These are phyloP conservation scores for Botrytis sinoallii DNA, from an alignment of 2,329 filamentous ascomycete genomes.

Conservation along the genomic window DNA sequence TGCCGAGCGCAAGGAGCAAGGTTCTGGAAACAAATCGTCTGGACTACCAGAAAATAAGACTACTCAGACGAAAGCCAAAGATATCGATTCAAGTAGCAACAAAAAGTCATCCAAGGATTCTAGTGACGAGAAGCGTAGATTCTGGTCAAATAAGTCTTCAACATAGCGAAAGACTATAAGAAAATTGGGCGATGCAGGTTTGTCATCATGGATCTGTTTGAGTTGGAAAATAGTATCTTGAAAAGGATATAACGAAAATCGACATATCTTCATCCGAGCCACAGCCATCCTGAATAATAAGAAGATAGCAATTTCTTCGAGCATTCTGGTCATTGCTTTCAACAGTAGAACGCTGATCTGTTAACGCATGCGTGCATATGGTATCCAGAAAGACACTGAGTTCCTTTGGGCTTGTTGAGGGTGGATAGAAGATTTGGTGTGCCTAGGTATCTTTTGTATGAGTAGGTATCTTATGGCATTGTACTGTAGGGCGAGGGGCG, in stretches of 20 bases:
- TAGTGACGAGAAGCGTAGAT: not conserved
- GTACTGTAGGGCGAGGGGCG: not conserved
- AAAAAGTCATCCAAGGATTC: not conserved
- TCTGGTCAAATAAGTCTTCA: not conserved
- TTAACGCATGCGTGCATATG: accelerated
- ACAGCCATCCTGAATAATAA: not conserved
- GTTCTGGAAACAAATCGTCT: accelerated
- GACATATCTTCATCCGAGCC: no score
- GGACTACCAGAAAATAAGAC: not conserved
- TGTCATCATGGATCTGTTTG: no score
- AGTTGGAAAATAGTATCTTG: no score
- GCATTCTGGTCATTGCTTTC: not conserved
- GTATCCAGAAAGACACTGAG: not conserved
- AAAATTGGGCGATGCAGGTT: no score
- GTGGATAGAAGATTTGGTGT: not conserved
- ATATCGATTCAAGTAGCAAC: not conserved
- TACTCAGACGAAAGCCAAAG: accelerated
- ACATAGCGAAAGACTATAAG: no score
- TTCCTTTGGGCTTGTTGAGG: no score
- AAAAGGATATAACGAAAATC: no score
- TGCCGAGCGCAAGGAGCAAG: not conserved
- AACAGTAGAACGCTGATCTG: not conserved
- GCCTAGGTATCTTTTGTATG: not conserved
- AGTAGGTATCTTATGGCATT: no score
- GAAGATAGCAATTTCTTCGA: not conserved